A percentile compares a stretch with the other conserved stretches of the same genome.
These are phyloP conservation scores for Colletotrichum lupini DNA, from an alignment of 2,329 filamentous ascomycete genomes.

Conservation along the genomic window DNA sequence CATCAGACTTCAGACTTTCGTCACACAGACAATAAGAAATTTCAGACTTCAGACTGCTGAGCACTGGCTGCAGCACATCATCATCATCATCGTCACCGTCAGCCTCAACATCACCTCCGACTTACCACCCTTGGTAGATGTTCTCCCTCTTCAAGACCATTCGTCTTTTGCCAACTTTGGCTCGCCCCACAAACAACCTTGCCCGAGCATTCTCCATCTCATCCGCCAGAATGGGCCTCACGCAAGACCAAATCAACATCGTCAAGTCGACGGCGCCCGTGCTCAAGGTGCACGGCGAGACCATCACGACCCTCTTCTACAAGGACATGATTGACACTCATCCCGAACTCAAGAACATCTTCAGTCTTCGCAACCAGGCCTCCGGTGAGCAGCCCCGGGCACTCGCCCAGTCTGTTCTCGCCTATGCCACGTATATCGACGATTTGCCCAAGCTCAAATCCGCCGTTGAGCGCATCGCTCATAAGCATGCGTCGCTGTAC, in stretches of 20 bases:
- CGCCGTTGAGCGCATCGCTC: slow-evolving; percentile 74
- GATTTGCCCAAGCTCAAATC: slow-evolving; percentile 69
- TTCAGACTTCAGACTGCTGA: neutral
- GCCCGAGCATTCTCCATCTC: slow-evolving; percentile 9
- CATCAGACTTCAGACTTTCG: slow-evolving; percentile 10
- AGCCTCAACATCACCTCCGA: neutral
- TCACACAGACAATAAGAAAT: slow-evolving; percentile 10
- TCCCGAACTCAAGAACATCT: slow-evolving; percentile 75
- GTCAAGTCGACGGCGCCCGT: slow-evolving; percentile 84
- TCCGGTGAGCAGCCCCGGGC: slow-evolving; percentile 77
- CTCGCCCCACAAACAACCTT: neutral
- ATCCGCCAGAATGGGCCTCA: slow-evolving; percentile 59
- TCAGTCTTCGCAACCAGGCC: slow-evolving; percentile 76
- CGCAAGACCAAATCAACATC: slow-evolving; percentile 72
- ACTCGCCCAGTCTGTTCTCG: slow-evolving; percentile 75
- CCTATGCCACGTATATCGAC: slow-evolving; percentile 80
- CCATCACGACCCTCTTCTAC: slow-evolving; percentile 81
- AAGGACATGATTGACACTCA: slow-evolving; percentile 72
- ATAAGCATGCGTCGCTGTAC: slow-evolving; percentile 81
- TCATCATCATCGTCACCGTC: neutral
- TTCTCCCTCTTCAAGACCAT: slow-evolving; percentile 10
- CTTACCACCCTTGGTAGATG: neutral
- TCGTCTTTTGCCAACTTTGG: slow-evolving; percentile 1
- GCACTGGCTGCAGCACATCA: slow-evolving; percentile 12
- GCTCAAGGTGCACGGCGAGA: slow-evolving; percentile 73